Percentiles rank a stretch among this genome's conserved stretches.
Conservation (phyloP, 805 yeast genomes). For the Candida saitoana region DNA sequence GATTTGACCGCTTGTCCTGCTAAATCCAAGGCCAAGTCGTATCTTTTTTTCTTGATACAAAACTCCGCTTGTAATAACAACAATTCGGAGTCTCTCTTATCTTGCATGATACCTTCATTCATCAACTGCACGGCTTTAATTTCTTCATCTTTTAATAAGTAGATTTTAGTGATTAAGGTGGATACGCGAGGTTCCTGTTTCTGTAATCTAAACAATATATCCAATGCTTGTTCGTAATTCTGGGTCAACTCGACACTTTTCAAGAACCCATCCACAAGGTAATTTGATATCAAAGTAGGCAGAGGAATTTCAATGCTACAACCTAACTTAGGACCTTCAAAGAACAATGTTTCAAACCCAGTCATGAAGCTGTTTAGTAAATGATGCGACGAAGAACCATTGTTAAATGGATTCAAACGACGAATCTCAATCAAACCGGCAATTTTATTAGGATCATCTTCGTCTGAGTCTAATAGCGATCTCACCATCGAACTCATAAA, state of each 20-base stretch:
- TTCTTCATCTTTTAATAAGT: slow-evolving; percentile 54
- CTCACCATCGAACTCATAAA: slow-evolving; percentile 71
- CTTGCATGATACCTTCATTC: slow-evolving; percentile 44
- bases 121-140: slow-evolving; percentile 52
- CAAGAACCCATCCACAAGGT: slow-evolving; percentile 71
- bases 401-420: slow-evolving; percentile 69
- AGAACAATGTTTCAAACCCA: slow-evolving; percentile 64
- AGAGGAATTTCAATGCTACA: slow-evolving; percentile 61
- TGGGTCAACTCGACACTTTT: slow-evolving; percentile 63
- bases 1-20: slow-evolving; percentile 65
- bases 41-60: slow-evolving; percentile 48
- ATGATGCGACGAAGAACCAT: slow-evolving; percentile 41
- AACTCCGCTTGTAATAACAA: slow-evolving; percentile 56
- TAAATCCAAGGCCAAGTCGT: slow-evolving; percentile 54
- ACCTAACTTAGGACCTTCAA: slow-evolving; percentile 65
- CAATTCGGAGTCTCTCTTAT: slow-evolving; percentile 54
- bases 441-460: slow-evolving; percentile 53
- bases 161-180: slow-evolving; percentile 51
- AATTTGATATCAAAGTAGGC: slow-evolving; percentile 61
- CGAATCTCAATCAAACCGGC: slow-evolving; percentile 79
- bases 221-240: slow-evolving; percentile 56
- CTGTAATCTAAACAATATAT: slow-evolving; percentile 51
- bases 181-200: slow-evolving; percentile 53
- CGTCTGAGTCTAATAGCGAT: slow-evolving; percentile 63
- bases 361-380: slow-evolving; percentile 46